Conservation (phyloP, 2,329 filamentous ascomycete genomes). For the Beauveria medogensis region DNA sequence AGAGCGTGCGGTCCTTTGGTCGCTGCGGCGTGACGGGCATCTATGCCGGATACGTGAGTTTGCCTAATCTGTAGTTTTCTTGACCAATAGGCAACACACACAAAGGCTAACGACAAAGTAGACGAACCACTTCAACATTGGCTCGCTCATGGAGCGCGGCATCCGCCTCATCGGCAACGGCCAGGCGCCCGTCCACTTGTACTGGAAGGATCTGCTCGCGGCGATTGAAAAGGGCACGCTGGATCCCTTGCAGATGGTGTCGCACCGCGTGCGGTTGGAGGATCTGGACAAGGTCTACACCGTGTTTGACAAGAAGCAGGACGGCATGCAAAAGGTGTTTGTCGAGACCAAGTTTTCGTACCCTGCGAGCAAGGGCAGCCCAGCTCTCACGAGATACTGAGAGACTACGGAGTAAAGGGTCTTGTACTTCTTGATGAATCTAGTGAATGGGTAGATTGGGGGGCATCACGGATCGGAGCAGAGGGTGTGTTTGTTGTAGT, state of each 20-base stretch:
- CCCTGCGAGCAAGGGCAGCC: slow-evolving; percentile 35
- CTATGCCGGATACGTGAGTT: slow-evolving; percentile 49
- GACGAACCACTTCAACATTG: slow-evolving; percentile 78
- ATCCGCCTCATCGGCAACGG: slow-evolving; percentile 65
- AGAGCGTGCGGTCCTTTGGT: slow-evolving; percentile 63
- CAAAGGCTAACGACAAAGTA: slow-evolving; percentile 20
- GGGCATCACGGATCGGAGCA: too few species aligned
- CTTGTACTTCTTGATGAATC: too few species aligned
- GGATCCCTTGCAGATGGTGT: slow-evolving; percentile 71
- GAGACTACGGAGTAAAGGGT: too few species aligned
- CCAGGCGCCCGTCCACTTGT: slow-evolving; percentile 68
- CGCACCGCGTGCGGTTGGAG: slow-evolving; percentile 67
- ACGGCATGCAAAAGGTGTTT: slow-evolving; percentile 76
- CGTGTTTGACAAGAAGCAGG: slow-evolving; percentile 53
- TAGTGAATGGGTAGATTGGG: too few species aligned
- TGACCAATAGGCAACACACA: slow-evolving; percentile 4
- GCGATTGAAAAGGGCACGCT: slow-evolving; percentile 60
- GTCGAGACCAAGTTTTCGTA: slow-evolving; percentile 50
- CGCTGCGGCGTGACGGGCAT: slow-evolving; percentile 70
- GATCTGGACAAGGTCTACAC: slow-evolving; percentile 61
- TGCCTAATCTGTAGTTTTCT: too few species aligned
- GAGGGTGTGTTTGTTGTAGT: too few species aligned
- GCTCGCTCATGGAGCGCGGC: slow-evolving; percentile 79
- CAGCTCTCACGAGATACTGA: slow-evolving; percentile 33
- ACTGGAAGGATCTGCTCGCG: slow-evolving; percentile 71